Evolutionary conservation across 805 yeast genomes (phyloP).

Genomic region (Barnettozyma populi): DNA sequence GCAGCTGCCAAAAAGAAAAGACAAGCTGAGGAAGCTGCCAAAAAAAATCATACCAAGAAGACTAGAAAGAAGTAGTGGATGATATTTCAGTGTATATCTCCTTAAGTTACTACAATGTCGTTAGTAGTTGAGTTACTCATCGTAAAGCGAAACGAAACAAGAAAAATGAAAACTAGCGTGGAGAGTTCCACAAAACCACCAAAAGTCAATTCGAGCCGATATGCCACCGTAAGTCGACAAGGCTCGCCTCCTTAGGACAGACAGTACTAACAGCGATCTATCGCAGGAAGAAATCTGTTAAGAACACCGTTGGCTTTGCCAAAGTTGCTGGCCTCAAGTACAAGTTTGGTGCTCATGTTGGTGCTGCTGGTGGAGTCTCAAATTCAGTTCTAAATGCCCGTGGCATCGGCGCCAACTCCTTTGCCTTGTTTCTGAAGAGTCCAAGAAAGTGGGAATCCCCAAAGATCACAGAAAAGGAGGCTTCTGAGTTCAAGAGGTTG

Average conservation of each 20-base stretch:
- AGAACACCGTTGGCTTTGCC: conserved; percentile 28
- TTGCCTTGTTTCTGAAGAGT: conserved; percentile 85
- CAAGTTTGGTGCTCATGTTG: conserved; percentile 88
- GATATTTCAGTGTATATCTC: neutral
- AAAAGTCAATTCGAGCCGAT: neutral
- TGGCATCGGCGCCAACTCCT: conserved; percentile 64
- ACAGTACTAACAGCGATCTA: neutral
- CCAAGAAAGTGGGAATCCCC: conserved; percentile 93
- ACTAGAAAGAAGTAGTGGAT: conserved; percentile 13
- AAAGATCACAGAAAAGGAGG: conserved; percentile 61
- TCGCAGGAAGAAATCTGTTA: conserved; percentile 16
- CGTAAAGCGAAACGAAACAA: no score
- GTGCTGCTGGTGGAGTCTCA: conserved; percentile 72
- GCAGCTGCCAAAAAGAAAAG: conserved; percentile 25
- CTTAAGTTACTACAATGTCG: neutral
- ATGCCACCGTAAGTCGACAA: conserved; percentile 22
- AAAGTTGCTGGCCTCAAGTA: conserved; percentile 39
- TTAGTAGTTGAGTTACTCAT: neutral
- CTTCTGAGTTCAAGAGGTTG: conserved; percentile 52
- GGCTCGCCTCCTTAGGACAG: neutral
- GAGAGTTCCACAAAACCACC: neutral
- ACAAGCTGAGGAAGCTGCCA: conserved; percentile 24
- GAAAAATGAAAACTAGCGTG: neutral
- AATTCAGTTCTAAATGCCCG: conserved; percentile 59
- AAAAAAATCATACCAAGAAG: conserved; percentile 22